Percentiles rank a stretch among this genome's conserved stretches.
Conservation (phyloP, 208 protist species). For the Trypanosoma grayi region DNA sequence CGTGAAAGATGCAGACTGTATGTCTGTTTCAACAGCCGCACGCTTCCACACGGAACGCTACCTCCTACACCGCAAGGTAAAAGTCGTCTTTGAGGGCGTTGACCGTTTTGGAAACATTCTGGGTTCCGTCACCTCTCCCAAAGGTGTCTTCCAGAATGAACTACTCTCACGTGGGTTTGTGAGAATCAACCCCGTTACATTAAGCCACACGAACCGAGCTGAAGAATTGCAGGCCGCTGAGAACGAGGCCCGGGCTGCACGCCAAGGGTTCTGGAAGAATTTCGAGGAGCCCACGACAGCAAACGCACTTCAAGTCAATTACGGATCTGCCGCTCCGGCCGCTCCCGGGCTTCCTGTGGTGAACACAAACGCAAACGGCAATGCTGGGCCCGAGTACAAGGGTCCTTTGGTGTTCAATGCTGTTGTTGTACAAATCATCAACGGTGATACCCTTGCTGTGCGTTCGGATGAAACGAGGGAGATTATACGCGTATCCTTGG, state of each 20-base stretch:
- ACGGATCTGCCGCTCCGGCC: slow-evolving; percentile 18
- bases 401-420: slow-evolving; percentile 62
- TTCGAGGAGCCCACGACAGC: slow-evolving; percentile 10
- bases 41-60: slow-evolving; percentile 77
- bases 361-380: slow-evolving; percentile 47
- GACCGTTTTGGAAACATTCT: slow-evolving; percentile 79
- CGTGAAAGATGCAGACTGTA: slow-evolving; percentile 48
- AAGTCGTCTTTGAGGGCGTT: slow-evolving; percentile 67
- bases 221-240: slow-evolving; percentile 59
- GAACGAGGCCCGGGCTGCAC: slow-evolving; percentile 43
- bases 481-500: slow-evolving; percentile 67
- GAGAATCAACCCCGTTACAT: slow-evolving; percentile 59
- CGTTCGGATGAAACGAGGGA: slow-evolving; percentile 48
- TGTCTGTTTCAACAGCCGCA: slow-evolving; percentile 29
- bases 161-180: slow-evolving; percentile 76
- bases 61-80: slow-evolving; percentile 84
- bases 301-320: slow-evolving; percentile 10
- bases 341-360: slow-evolving; percentile 38
- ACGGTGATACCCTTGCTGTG: slow-evolving; percentile 79
- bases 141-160: slow-evolving; percentile 85
- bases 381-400: slow-evolving; percentile 46
- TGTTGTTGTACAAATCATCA: slow-evolving; percentile 74
- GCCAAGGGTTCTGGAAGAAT: slow-evolving; percentile 72
- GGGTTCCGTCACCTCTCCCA: slow-evolving; percentile 73
- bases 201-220: slow-evolving; percentile 39